A percentile compares a stretch with the other conserved stretches of the same genome.
These are phyloP conservation scores for Tephrocybe rancida DNA, from an alignment of 768 basidiomycete species.

Conservation along the genomic window DNA sequence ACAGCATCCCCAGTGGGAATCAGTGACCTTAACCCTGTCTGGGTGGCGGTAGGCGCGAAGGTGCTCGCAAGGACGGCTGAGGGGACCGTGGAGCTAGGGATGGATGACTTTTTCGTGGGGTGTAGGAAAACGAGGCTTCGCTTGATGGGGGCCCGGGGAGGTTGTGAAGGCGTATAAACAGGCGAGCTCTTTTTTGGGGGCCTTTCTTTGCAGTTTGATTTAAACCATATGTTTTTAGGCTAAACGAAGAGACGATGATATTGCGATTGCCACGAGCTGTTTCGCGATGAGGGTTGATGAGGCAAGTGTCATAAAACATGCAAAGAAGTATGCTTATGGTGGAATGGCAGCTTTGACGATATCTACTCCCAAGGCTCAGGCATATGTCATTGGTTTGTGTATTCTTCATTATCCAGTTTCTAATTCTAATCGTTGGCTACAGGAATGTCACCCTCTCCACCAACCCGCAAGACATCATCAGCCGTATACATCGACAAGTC, in stretches of 20 bases:
- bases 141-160: constrained; percentile 15
- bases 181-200: too few species aligned
- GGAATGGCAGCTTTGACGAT: constrained; percentile 19
- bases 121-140: constrained; percentile 15
- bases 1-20: constrained; percentile 18
- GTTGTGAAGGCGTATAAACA: constrained; percentile 20
- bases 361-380: constrained; percentile 13
- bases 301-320: constrained; percentile 8
- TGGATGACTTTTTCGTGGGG: constrained; percentile 18
- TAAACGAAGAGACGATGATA: constrained; percentile 18
- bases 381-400: constrained; percentile 10
- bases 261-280: constrained; percentile 17
- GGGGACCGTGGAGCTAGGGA: constrained; percentile 8
- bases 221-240: too few species aligned
- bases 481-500: constrained; percentile 12
- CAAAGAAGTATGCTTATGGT: constrained; percentile 17
- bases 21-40: constrained; percentile 20
- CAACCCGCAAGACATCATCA: constrained; percentile 7
- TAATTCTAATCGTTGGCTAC: not conserved
- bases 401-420: not conserved
- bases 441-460: constrained; percentile 7
- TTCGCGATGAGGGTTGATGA: constrained; percentile 12
- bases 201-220: too few species aligned
- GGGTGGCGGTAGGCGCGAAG: constrained; percentile 12
- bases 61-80: constrained; percentile 3